Evolutionary conservation across 768 basidiomycete genomes (phyloP).

Genomic region (Kwoniella bestiolae): DNA sequence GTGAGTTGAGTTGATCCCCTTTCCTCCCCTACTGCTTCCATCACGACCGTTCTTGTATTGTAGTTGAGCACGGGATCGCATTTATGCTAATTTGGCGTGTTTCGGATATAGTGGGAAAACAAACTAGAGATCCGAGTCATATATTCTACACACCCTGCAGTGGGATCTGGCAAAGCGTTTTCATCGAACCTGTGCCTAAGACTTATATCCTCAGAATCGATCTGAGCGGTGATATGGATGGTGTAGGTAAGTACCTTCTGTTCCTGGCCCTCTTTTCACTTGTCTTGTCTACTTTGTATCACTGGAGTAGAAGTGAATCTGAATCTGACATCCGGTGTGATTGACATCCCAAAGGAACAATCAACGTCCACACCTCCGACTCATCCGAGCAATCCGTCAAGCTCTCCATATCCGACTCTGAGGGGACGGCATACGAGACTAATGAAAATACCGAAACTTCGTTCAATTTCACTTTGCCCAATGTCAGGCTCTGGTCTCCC

Average conservation of each 20-base stretch:
- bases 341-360: no score
- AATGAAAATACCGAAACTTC: conserved; percentile 12
- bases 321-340: no score
- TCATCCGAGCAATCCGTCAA: conserved; percentile 9
- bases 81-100: neutral
- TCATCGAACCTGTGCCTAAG: conserved; percentile 35
- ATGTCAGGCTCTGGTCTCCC: conserved; percentile 31
- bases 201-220: conserved; percentile 22
- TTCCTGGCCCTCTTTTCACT: no score
- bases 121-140: conserved; percentile 30
- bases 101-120: conserved; percentile 28
- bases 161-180: conserved; percentile 39
- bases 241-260: conserved; percentile 25
- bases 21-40: no score
- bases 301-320: no score
- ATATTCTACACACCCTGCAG: conserved; percentile 39
- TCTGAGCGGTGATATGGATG: conserved; percentile 29
- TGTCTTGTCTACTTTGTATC: no score
- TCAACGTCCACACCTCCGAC: conserved; percentile 24
- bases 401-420: conserved; percentile 7
- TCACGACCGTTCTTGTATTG: no score
- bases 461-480: conserved; percentile 23
- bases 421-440: conserved; percentile 12
- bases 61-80: no score
- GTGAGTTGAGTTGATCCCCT: conserved; percentile 16